Percentiles rank a stretch among this genome's conserved stretches.
Evolutionary conservation across 1,284 basidiomycete species (phyloP).

Genomic region (Prillingera fragicola): DNA sequence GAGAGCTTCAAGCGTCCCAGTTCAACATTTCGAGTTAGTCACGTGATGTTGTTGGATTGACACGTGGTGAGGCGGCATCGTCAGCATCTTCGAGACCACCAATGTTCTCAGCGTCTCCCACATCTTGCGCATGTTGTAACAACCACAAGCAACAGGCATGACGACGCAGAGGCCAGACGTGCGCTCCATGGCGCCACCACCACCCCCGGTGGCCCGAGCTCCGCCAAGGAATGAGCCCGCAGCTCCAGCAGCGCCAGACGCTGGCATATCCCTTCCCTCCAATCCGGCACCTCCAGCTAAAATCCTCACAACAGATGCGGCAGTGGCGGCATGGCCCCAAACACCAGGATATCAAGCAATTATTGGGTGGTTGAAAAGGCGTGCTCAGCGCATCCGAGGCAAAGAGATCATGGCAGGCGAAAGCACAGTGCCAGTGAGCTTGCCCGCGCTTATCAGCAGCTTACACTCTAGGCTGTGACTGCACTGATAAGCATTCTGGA

Average conservation of each 20-base stretch:
- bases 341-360: conserved; percentile 68
- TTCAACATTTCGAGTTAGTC: conserved; percentile 9
- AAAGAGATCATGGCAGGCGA: conserved; percentile 37
- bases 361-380: conserved; percentile 62
- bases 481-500: conserved; percentile 60
- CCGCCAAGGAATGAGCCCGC: not conserved
- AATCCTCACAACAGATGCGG: conserved; percentile 55
- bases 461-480: conserved; percentile 50
- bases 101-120: not conserved
- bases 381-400: conserved; percentile 70
- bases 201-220: too few species aligned
- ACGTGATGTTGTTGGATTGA: conserved; percentile 1
- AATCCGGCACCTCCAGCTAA: conserved; percentile 20
- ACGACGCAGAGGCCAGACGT: not conserved
- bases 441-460: not conserved
- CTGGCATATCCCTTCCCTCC: conserved; percentile 17
- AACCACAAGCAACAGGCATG: not conserved
- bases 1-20: not conserved
- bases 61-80: conserved; percentile 1
- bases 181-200: conserved; percentile 2
- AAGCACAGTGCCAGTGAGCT: conserved; percentile 38
- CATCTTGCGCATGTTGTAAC: not conserved
- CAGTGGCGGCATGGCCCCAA: conserved; percentile 62
- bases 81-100: not conserved
- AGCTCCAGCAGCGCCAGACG: not conserved